Base-by-base conservation (phyloP, 441 rosid species). In the Adansonia gregorii region DNA sequence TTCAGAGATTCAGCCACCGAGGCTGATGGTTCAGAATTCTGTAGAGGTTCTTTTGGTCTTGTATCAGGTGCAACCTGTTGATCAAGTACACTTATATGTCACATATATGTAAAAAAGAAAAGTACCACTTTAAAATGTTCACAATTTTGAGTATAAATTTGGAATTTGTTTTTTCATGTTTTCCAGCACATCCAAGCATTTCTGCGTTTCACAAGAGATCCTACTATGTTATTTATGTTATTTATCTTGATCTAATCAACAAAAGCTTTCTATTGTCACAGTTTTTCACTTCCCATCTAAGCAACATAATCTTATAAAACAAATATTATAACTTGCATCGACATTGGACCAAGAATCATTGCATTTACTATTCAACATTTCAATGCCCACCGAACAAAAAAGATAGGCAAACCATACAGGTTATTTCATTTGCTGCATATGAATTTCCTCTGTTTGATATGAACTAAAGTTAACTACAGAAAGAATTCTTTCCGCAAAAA, bases 31-130 rank as follows among this genome's bases (percentile, higher is more conserved):
- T 83, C 77, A 39, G 83, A 71, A 56, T 78, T 86, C 73, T 65
- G 82, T 31, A 66, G 67, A 22, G 76, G 79, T 67, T 85, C 82
- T 67, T 63, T 81, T 8, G 68, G 78, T 66, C 78, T 85, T 79
- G 77, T 69, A 70, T 73, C 70, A 22, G 67, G 74, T 12, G 10
- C 56, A 58, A 80, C 88, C 90, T 89, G 86, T 49, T 72, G 58
- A 76, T 15, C 54, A 76, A 71, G 64, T 31, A 24, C 12, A 51
- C 15, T 35, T 17, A 6, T 43, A 43, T 17, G 24, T 61, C 56
- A 39, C 22, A 51, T 35, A 66, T 6, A 67, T 52, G 31, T 10
- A 56, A 39, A 5, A 9, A 35, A n/a, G 67, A 43, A 64, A 15
- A 19, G 73, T 64, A 59, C 22, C 20, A 20, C 12, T 4, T 22